Evolutionary conservation across 805 yeast genomes (phyloP), one percentile per base, ranked within the genome.

Genomic region (Teunomyces lycoperdinae): DNA sequence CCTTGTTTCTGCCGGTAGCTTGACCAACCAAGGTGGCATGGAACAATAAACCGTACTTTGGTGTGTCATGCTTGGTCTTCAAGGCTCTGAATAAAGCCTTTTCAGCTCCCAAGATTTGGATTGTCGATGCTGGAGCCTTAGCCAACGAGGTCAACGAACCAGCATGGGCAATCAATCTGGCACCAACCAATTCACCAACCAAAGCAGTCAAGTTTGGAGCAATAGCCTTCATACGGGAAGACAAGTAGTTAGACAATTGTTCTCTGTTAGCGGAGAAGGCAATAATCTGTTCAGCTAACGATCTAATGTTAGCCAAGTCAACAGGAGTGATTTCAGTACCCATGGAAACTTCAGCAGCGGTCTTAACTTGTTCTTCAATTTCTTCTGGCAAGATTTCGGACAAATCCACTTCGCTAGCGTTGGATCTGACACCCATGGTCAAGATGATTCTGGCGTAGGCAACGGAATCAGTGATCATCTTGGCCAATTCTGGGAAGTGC

Each of bases 401-500:
- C 84, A 89, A 66, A 66, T 94, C 98, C 47, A 95, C 85, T 54
- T 85, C 92, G 43, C 89, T 74, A 58, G 96, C 96, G 63, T 88
- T 89, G 47, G 96, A 79, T 77, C 99, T 84, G 60, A 88, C 74
- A 58, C 98, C 98, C 97, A 94, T 90, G 60, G 85, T 78, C 72
- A 90, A 80, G 65, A 94, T 88, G 59, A 90, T 87, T 77, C 95
- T 86, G 52, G 98, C 98, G 70, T 84, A 92, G 42, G 97, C 97
- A 60, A 89, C 92, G 57, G 96, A 91, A 74, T 92, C 99, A 58
- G 86, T 84, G 60, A 94, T 87, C 69, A 92, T 89, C 80, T 94
- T 94, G 62, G 97, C 97, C 83, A 94, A 83, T 73, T 94, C 99
- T 34, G 99, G 99, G 85, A 94, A 94, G 73, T 94, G 99, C 99